Evolutionary conservation across 345 rosid genomes (phyloP), one percentile per base, ranked within the genome.

Genomic region (Punica granatum): DNA sequence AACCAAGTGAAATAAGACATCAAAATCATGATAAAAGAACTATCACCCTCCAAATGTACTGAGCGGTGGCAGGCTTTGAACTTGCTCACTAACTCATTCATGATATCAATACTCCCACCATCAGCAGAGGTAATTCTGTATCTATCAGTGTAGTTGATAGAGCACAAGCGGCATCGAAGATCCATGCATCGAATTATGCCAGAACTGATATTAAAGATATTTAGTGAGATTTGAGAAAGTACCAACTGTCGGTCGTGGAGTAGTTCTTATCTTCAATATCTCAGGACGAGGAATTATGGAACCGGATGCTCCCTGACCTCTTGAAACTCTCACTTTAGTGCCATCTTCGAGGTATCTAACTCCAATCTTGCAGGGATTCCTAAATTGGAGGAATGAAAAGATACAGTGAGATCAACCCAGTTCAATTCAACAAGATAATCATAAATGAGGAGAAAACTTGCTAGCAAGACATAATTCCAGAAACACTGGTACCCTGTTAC

Each of bases 231-330:
- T 69, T 42, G 19, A 70, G 18, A 30, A 63, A 59, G 28, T 86
- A 92, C 99, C 96, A 12, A 75, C 78, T 18, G 90, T 82, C 63
- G 98, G 97, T 81, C 99, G 85, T 53, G 94, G 94, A 10, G 99
- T 86, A 35, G 88, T 75, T 73, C 99, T 80, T 46, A 89, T 85
- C 88, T 85, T 92, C 58, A 92, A 77, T 66, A 95, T 92, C 82
- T 95, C 98, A 41, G 98, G 99, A 19, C 94, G 96, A 72, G 98
- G 96, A 75, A 95, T 85, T 67, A 92, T 88, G 36, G 97, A 82
- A 56, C 89, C 90, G 61, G 98, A 92, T 70, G 99, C 79, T 67
- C 92, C 93, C 69, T 61, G 70, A 51, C 98, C 99, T 84, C 96
- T 88, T 7, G 98, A 81, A 41, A 90, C 88, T 87, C 98, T 86